Percentiles rank a stretch among this genome's conserved stretches.
Conservation (phyloP, 208 protist genomes). For the Trichomonas vaginalis region DNA sequence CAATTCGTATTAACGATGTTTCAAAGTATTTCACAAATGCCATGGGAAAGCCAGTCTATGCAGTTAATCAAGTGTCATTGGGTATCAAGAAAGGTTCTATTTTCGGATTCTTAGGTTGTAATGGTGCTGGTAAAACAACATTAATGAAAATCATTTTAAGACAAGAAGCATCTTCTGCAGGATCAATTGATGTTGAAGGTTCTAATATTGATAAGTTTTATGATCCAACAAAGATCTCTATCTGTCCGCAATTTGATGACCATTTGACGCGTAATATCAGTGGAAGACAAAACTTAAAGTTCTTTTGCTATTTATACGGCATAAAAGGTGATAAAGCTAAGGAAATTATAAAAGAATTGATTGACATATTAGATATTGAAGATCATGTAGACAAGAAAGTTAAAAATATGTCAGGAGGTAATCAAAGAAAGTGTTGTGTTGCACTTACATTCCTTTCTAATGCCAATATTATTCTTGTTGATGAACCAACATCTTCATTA, state of each 20-base stretch:
- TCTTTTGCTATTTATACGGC: neutral
- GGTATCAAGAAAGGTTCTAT: neutral
- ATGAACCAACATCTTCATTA: neutral
- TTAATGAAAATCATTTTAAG: slow-evolving; percentile 29
- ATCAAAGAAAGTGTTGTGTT: neutral
- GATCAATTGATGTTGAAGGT: neutral
- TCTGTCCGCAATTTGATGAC: neutral
- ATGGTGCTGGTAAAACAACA: slow-evolving; percentile 34
- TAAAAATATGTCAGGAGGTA: neutral
- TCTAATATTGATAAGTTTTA: neutral
- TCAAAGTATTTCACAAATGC: neutral
- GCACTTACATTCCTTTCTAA: neutral
- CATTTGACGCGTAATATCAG: neutral
- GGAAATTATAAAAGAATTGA: no score
- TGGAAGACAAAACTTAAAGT: neutral
- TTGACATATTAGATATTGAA: no score
- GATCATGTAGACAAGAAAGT: neutral
- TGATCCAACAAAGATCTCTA: neutral
- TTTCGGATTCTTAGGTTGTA: slow-evolving; percentile 30
- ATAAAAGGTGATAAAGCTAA: no score
- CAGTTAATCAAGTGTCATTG: neutral
- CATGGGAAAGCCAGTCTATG: neutral
- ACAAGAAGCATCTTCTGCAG: neutral
- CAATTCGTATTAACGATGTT: no score
- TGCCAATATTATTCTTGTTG: neutral